Base-by-base conservation (phyloP, 768 basidiomycete genomes). In the Mrakia gelida region DNA sequence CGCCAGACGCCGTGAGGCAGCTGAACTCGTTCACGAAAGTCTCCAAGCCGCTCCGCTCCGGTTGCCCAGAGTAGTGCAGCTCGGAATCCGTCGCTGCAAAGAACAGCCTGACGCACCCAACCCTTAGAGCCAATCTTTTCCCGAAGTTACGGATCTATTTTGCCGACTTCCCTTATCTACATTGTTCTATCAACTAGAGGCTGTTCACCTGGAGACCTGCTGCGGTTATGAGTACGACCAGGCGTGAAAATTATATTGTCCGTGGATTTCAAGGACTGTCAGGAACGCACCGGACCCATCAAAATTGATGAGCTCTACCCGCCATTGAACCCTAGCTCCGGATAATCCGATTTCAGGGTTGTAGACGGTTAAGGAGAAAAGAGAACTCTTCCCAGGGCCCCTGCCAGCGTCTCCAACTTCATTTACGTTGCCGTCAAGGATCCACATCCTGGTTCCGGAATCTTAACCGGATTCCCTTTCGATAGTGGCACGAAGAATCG, bases 191-290 rank as follows among this genome's bases (percentile, higher is more conserved):
- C 88, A 87, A 90, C 89, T 90, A 90, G 89, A 90, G 89, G 88
- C 89, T 90, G 87, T 89, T 90, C 89, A 90, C 89, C 89, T 88
- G 89, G 89, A 90, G 89, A 90, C 89, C 89, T 89, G 89, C 89
- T 90, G 89, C 88, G 87, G 89, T 89, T 90, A 90, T 89, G 88
- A 89, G 89, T 90, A 89, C 88, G 88, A 89, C 88, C 89, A 88
- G 88, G 87, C 86, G 88, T 86, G 88, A 90, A 88, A 89, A 85
- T 88, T 87, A 89, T 88, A 87, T 87, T 87, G 88, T 89, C 89
- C 89, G 88, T 88, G 88, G 89, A 89, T 90, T 91, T 91, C 90
- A 90, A 91, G 90, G 90, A 87, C 89, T 88, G 89, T 89, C 87
- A 85, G 86, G 89, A 88, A 88, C 87, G 87, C 88, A 90, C 90